Base-by-base conservation (phyloP, 176 grass and related monocot species). In the Carex cristatella region DNA sequence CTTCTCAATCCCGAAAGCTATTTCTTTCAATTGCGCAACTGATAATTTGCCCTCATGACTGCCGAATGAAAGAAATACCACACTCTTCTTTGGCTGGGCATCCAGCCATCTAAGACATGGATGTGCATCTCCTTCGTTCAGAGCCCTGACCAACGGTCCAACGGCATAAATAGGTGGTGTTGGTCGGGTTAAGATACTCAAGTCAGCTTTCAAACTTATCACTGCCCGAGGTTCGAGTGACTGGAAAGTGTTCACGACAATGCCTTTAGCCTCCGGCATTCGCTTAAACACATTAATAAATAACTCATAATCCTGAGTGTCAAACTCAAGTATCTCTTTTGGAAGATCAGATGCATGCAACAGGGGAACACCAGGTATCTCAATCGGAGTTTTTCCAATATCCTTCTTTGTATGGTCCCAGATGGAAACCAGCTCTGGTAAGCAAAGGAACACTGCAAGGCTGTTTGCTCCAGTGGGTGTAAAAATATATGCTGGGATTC, bases 231-330 rank as follows among this genome's bases (percentile, higher is more conserved):
- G 49, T 61, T 97, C 94, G 7, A 92, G 55, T 28, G 77, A 88
- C 67, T 94, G 88, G 59, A 88, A 94, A 71, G 91, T 88, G 55
- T 94, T 94, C n/a, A 92, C 27, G 0, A 97, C 66, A 40, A 97
- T 1, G 28, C 81, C 94, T 13, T 84, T 60, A n/a, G 63, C 87
- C 67, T 87, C 59, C 0, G 84, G 60, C 0, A 93, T 28, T 72
- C 88, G 70, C 5, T 5, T 10, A 33, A 85, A 81, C 61, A 88
- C 80, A 28, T 8, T 64, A 12, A 92, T 0, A 38, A 85, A 79
- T 2, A 0, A 0, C 2, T 81, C 51, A 19, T 81, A 86, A 60
- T 56, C 63, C 30, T 87, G 67, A 4, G 1, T 5, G 28, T 33
- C 30, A 35, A 79, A 78, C 80, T 94, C 79, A 1, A 79, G 16